Evolutionary conservation across 169 alveolate species (phyloP).

Genomic region (Plasmodium chabaudi): DNA sequence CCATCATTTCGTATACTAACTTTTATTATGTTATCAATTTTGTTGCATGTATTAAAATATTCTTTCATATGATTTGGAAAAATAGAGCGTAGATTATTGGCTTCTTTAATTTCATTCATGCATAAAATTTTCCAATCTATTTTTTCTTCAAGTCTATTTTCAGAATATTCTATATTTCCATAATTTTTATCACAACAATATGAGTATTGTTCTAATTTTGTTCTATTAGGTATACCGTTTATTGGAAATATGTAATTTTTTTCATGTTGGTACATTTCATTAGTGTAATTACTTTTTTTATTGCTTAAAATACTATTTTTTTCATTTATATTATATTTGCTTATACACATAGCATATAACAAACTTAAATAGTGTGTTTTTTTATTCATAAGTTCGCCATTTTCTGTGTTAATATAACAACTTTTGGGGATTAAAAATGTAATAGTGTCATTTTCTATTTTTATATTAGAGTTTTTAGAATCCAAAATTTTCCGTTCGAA

Average conservation of each 20-base stretch:
- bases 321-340: constrained; percentile 29
- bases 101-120: constrained; percentile 61
- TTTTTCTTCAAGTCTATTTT: background rate
- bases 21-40: constrained; percentile 76
- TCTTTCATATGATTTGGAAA: constrained; percentile 37
- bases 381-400: constrained; percentile 19
- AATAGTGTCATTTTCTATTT: constrained; percentile 22
- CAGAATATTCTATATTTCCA: background rate
- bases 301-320: background rate
- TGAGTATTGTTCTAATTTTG: background rate
- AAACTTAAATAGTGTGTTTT: constrained; percentile 29
- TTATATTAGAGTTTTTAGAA: constrained; percentile 16
- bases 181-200: background rate
- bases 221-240: background rate
- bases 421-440: constrained; percentile 68
- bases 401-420: constrained; percentile 45
- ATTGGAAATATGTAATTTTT: background rate
- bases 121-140: constrained; percentile 4
- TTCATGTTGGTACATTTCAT: background rate
- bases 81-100: constrained; percentile 37
- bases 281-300: background rate
- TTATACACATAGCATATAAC: constrained; percentile 59
- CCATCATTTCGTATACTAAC: constrained; percentile 71
- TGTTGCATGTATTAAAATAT: constrained; percentile 74
- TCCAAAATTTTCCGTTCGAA: constrained; percentile 16